Base-by-base conservation (phyloP, 2,329 filamentous ascomycete species). In the Phialophora expanda region DNA sequence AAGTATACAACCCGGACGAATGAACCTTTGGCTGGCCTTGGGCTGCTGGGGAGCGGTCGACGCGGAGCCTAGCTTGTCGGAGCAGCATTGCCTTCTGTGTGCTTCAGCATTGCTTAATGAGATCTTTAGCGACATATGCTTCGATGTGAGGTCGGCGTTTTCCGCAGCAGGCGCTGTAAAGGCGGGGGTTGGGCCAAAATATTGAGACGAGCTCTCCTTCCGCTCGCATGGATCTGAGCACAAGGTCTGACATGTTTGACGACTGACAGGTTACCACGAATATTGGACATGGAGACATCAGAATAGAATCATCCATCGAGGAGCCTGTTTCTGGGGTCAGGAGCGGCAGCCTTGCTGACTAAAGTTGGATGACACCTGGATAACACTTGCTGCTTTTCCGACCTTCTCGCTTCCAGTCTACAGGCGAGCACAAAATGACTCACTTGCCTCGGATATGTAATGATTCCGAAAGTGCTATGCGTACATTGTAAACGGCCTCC, bases 1-100 rank as follows among this genome's bases (percentile, higher is more conserved):
- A 98, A 75, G 83, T 98, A 46, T 97, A 96, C 75, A 91, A 90
- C 2, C 85, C 91, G 56, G 92, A 94, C 61, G 92, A 95, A 77
- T 87, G 76, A 74, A 24, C 22, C 48, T 38, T 41, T 8, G 2
- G 48, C 8, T n/a, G 48, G 26, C 20, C 8, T 24, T 20, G 44
- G 44, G 22, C 20, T 17, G 44, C 44, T 51, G 26, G 44, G 14
- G 17, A 28, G 11, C 28, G n/a, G 17, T 6, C 30, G 44, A 24
- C 20, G 7, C 12, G n/a, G 48, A 38, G 20, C 58, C 17, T n/a
- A 32, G 12, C 22, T 41, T 24, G 14, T n/a, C 12, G 34, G 34
- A 61, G 24, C 46, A 20, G 28, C 5, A 5, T 51, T 53, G 50
- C 28, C 48, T 14, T 17, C 24, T 53, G 9, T 59, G 56, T 44